Conservation (phyloP, 2,329 filamentous ascomycete genomes). For the Venturiaceae sp. region DNA sequence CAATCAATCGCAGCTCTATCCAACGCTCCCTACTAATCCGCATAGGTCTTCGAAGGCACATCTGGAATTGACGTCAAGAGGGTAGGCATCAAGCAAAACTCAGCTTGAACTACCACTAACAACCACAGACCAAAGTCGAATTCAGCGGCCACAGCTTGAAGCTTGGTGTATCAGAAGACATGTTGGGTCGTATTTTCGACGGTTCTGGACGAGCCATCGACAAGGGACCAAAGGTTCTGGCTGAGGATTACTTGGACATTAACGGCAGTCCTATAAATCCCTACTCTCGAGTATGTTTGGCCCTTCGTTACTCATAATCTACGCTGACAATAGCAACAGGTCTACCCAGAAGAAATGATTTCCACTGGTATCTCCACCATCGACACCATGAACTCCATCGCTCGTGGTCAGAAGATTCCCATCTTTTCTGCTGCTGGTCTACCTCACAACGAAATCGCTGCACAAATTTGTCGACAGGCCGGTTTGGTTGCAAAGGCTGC, state of each 20-base stretch:
- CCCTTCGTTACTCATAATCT: neutral
- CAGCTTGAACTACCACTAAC: slow-evolving; percentile 17
- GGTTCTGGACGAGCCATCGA: slow-evolving; percentile 96
- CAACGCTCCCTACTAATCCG: slow-evolving; percentile 15
- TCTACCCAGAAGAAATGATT: slow-evolving; percentile 99
- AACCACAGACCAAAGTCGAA: slow-evolving; percentile 77
- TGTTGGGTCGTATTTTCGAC: slow-evolving; percentile 98
- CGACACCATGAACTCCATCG: slow-evolving; percentile 88
- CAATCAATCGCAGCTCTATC: slow-evolving; percentile 9
- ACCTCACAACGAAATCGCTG: slow-evolving; percentile 98
- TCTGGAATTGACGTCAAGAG: slow-evolving; percentile 97
- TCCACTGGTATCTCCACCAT: slow-evolving; percentile 98
- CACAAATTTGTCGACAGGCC: slow-evolving; percentile 96
- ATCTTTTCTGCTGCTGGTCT: slow-evolving; percentile 98
- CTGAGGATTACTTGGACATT: slow-evolving; percentile 97
- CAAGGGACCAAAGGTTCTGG: slow-evolving; percentile 95
- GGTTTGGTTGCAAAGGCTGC: slow-evolving; percentile 85
- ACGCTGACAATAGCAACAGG: slow-evolving; percentile 32
- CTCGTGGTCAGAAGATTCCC: slow-evolving; percentile 97
- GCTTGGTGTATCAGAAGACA: slow-evolving; percentile 98
- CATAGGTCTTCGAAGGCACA: slow-evolving; percentile 92
- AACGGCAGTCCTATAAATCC: slow-evolving; percentile 99
- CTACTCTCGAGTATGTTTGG: slow-evolving; percentile 72
- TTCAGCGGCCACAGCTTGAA: slow-evolving; percentile 96
- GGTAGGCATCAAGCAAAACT: slow-evolving; percentile 31